Conservation (phyloP, 2,329 filamentous ascomycete genomes). For the Botryotinia convoluta region DNA sequence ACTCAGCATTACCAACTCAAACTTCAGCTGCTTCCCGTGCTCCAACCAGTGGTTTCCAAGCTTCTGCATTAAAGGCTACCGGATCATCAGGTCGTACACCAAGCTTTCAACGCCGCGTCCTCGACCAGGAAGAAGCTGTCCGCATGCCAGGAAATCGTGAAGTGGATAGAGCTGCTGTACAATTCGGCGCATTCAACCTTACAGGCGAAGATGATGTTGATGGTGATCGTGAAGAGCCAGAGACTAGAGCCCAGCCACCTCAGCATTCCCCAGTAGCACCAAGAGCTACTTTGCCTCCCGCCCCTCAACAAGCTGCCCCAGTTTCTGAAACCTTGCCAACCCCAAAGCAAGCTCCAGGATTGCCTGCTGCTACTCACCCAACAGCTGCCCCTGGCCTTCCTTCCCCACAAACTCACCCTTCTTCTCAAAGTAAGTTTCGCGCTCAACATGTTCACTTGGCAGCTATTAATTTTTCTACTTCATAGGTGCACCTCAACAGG, state of each 20-base stretch:
- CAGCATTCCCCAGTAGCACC: constrained; percentile 89
- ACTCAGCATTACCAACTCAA: constrained; percentile 62
- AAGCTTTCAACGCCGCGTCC: constrained; percentile 79
- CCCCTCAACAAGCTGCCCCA: constrained; percentile 50
- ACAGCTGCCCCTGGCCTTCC: constrained; percentile 40
- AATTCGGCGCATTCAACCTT: constrained; percentile 93
- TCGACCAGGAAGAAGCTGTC: constrained; percentile 95
- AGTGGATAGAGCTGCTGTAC: constrained; percentile 86
- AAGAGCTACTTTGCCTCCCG: constrained; percentile 81
- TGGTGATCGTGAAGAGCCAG: constrained; percentile 89
- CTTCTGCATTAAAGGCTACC: constrained; percentile 77
- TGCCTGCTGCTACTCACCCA: constrained; percentile 50
- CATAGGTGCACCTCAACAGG: constrained; percentile 33
- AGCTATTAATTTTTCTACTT: not conserved
- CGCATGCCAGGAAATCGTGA: constrained; percentile 98
- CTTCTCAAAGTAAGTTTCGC: constrained; percentile 38
- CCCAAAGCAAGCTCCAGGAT: constrained; percentile 44
- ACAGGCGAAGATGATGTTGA: constrained; percentile 80
- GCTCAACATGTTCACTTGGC: not conserved
- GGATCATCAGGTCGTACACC: constrained; percentile 63
- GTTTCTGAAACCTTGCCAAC: constrained; percentile 55
- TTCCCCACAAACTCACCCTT: constrained; percentile 40
- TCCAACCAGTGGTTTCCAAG: constrained; percentile 69
- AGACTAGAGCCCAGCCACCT: constrained; percentile 89
- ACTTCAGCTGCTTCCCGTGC: constrained; percentile 50